Percentiles rank a stretch among this genome's conserved stretches.
These are phyloP conservation scores for Phialophora chinensis DNA, from an alignment of 2,329 filamentous ascomycete species.

Conservation along the genomic window DNA sequence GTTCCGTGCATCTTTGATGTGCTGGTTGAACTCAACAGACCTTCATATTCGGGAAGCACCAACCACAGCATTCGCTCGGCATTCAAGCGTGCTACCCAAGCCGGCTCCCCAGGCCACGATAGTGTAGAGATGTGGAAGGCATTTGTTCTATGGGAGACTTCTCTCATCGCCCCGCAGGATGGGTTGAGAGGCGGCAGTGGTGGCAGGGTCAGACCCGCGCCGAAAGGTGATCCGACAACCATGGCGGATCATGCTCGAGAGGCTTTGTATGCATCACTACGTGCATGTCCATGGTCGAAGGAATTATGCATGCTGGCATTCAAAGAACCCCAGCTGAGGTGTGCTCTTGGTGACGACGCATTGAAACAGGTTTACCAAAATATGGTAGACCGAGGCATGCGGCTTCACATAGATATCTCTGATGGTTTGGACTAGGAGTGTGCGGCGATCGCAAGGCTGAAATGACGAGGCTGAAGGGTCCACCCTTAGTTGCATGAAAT, in stretches of 20 bases:
- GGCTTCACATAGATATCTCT: slow-evolving; percentile 33
- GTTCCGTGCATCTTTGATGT: slow-evolving; percentile 58
- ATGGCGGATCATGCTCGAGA: slow-evolving; percentile 46
- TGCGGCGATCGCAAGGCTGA: neutral
- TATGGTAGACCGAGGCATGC: slow-evolving; percentile 35
- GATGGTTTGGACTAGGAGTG: slow-evolving; percentile 12
- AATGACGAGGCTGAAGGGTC: slow-evolving; percentile 8
- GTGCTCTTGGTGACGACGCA: slow-evolving; percentile 23
- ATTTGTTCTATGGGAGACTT: slow-evolving; percentile 58
- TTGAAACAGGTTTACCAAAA: slow-evolving; percentile 34
- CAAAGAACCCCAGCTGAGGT: slow-evolving; percentile 47
- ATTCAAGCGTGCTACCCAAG: slow-evolving; percentile 58
- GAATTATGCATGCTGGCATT: slow-evolving; percentile 65
- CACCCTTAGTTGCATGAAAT: slow-evolving; percentile 4
- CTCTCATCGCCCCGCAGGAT: slow-evolving; percentile 28
- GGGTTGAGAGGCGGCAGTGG: neutral
- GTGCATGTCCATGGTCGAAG: slow-evolving; percentile 68
- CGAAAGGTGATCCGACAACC: slow-evolving; percentile 37
- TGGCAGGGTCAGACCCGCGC: neutral
- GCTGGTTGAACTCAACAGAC: slow-evolving; percentile 58
- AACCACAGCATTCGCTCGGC: slow-evolving; percentile 60
- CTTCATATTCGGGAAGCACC: slow-evolving; percentile 53
- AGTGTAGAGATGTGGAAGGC: slow-evolving; percentile 58
- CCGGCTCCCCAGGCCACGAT: slow-evolving; percentile 41
- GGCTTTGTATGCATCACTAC: slow-evolving; percentile 62